Conservation (phyloP, 2,329 filamentous ascomycete species). For the Parastagonospora avenae region DNA sequence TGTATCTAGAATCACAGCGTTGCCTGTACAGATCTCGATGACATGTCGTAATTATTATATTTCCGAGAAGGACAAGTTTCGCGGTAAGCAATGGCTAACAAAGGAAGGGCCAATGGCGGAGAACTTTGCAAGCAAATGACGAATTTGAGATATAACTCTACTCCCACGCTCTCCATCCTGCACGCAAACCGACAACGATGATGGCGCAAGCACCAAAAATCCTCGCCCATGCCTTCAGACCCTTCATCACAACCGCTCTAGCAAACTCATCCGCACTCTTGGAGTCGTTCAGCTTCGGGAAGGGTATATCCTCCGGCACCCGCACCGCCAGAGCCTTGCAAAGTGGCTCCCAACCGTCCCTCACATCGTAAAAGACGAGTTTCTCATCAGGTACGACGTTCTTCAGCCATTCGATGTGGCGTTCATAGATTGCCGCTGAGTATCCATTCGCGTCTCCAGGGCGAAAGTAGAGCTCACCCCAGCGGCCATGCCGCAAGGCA, state of each 20-base stretch:
- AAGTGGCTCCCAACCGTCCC: too few species aligned
- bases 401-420: neutral
- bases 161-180: neutral
- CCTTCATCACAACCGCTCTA: neutral
- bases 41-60: too few species aligned
- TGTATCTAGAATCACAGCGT: too few species aligned
- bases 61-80: too few species aligned
- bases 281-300: too few species aligned
- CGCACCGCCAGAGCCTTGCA: too few species aligned
- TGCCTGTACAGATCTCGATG: too few species aligned
- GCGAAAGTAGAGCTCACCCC: neutral
- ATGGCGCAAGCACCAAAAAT: neutral
- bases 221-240: neutral
- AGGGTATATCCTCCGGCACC: too few species aligned
- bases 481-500: neutral
- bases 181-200: neutral
- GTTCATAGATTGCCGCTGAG: neutral
- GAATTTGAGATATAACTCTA: neutral
- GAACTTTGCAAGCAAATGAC: too few species aligned
- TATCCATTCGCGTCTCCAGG: neutral
- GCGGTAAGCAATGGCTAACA: too few species aligned
- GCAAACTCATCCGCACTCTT: neutral
- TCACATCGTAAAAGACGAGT: too few species aligned
- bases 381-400: neutral
- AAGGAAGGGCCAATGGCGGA: too few species aligned